Evolutionary conservation across 768 basidiomycete genomes (phyloP).

Genomic region (Pisolithus microcarpus): DNA sequence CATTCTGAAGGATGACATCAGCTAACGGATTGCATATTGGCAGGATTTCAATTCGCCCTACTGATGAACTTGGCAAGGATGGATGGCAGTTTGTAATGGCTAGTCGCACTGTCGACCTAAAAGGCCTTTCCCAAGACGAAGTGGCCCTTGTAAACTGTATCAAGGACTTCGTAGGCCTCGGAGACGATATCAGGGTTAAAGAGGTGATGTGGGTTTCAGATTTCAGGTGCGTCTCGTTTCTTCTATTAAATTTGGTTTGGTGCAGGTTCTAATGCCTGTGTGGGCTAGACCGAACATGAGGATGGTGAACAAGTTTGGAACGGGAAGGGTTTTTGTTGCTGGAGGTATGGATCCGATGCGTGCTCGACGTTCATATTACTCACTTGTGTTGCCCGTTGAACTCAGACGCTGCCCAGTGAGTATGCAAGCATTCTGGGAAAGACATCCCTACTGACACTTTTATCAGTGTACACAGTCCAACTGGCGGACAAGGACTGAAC

Average conservation of each 20-base stretch:
- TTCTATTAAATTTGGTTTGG: no score
- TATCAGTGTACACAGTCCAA: no score
- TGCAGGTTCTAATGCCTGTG: no score
- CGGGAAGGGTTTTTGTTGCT: constrained; percentile 31
- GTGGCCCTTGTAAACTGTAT: constrained; percentile 27
- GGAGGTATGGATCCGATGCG: constrained; percentile 30
- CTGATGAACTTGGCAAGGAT: constrained; percentile 15
- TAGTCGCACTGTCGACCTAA: constrained; percentile 7
- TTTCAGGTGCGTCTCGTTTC: constrained; percentile 20
- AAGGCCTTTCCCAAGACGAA: constrained; percentile 12
- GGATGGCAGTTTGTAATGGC: constrained; percentile 14
- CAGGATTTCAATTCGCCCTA: constrained; percentile 5
- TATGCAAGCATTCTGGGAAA: not conserved
- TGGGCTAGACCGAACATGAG: not conserved
- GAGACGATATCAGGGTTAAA: constrained; percentile 1
- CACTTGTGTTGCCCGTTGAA: not conserved
- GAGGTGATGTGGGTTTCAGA: constrained; percentile 19
- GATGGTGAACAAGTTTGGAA: no score
- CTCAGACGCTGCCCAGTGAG: constrained; percentile 41
- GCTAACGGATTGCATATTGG: constrained; percentile 5
- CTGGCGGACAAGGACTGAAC: no score
- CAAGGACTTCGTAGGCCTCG: constrained; percentile 16
- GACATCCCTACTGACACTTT: no score
- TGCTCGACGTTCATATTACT: not conserved
- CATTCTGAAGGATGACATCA: not conserved